Evolutionary conservation across 331 rosid genomes (phyloP), one percentile per base, ranked within the genome.

Genomic region (Malus hybrid): DNA sequence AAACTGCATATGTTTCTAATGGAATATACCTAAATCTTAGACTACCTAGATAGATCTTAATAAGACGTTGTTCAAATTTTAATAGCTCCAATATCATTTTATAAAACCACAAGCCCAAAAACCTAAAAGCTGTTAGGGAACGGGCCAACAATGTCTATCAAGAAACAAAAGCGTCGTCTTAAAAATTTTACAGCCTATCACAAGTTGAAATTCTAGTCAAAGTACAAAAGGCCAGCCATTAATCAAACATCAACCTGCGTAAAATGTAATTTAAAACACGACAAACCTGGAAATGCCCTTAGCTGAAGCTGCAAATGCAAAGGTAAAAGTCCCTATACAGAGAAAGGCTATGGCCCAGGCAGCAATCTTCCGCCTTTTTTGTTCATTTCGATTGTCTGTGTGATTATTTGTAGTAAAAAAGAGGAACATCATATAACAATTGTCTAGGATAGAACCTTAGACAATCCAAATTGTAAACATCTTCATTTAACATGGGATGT

Each of bases 281-380:
- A 79, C 88, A 54, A 73, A 88, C 95, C 90, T 83, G 77, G 92
- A 85, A 74, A 80, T 75, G 69, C 76, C 34, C 33, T 84, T 85
- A 14, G 78, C 88, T 72, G 92, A 84, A 86, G 90, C 92, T 12
- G 86, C 84, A 67, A 71, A 63, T 15, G 89, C 75, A 73, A 87
- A 70, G 71, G 81, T 70, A 76, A 87, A 77, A 81, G 78, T 64
- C 69, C 95, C 92, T 24, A 83, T 16, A 60, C 95, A 90, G 66
- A 90, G 76, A 81, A 84, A 63, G 69, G 83, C 52, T 72, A 90
- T 90, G 78, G 87, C 70, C 92, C 92, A 81, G 56, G 84, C 80
- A 59, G 92, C 89, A 62, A 79, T 70, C 73, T 84, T 86, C 79
- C 95, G 79, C 84, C 95, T 87, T 75, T 29, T 73, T 79, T 72